Base-by-base conservation (phyloP, 169 alveolate genomes). In the Perkinsus marinus region DNA sequence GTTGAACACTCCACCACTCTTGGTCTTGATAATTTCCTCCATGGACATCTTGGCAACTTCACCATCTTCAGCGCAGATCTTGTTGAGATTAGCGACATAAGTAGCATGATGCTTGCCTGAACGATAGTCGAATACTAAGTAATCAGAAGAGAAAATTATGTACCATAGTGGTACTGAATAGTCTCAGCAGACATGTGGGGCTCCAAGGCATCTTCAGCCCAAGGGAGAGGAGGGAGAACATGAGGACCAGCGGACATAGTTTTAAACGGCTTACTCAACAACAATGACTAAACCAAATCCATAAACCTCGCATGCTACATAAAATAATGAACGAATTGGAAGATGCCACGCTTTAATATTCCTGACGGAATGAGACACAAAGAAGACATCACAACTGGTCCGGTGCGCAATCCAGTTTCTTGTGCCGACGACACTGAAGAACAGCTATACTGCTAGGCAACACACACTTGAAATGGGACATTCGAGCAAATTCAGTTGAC, bases 181-280 rank as follows among this genome's bases (percentile, higher is more conserved):
- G 98, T 96, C 79, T 97, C 98, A 41, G 96, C 97, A 68, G 99
- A 96, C 89, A 98, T 96, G 79, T 96, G 98, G 68, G 99, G 99
- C 68, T 96, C 97, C 90, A 98, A 95, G 68, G 98, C 98, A 91
- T 95, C 97, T 90, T 95, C 93, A 41, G 97, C 98, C 91, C 97
- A 98, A 43, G 99, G 99, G 36, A 98, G 97, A 38, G 98, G 96
- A 22, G 98, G 99, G 39, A 97, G 79, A 57, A 57, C 79, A 57
- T 57, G 79, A 57, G 79, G 79, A 16, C 79, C 79, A 16, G 79
- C 7, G 36, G 22, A 13, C 22, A 5, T 57, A 57, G 79, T 57
- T 13, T 2, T 19, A 30, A 57, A 26, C 36, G 34, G 22, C 36
- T 2, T 57, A 57, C 79, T 57, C 79, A 57, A 57, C 79, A 41